A percentile compares a stretch with the other conserved stretches of the same genome.
Evolutionary conservation across 1,284 basidiomycete genomes (phyloP).

Genomic region (Cutaneotrichosporon mucoides): DNA sequence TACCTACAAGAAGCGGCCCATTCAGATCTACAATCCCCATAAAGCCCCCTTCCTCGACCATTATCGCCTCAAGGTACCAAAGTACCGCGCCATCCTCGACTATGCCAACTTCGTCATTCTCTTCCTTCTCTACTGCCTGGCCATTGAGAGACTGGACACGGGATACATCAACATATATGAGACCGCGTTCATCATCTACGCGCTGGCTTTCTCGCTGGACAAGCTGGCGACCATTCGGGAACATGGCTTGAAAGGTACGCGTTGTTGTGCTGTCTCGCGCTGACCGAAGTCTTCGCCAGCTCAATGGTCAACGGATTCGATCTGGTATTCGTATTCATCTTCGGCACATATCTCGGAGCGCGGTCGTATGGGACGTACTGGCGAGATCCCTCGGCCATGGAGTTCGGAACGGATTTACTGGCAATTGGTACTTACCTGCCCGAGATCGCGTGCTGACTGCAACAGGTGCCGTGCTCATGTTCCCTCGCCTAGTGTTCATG

Average conservation of each 20-base stretch:
- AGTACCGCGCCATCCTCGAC: slow-evolving; percentile 81
- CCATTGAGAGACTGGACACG: slow-evolving; percentile 67
- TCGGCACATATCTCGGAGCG: slow-evolving; percentile 66
- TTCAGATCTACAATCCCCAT: slow-evolving; percentile 91
- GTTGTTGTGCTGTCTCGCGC: neutral
- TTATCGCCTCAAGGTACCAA: slow-evolving; percentile 88
- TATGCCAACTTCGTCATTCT: slow-evolving; percentile 77
- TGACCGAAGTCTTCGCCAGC: slow-evolving; percentile 40
- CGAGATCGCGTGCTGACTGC: slow-evolving; percentile 44
- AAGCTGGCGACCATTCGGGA: slow-evolving; percentile 92
- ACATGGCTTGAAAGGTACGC: slow-evolving; percentile 67
- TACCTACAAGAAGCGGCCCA: slow-evolving; percentile 88
- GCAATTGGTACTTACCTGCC: no score
- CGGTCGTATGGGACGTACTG: slow-evolving; percentile 65
- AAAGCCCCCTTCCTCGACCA: slow-evolving; percentile 88
- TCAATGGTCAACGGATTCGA: slow-evolving; percentile 71
- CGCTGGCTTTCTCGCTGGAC: slow-evolving; percentile 79
- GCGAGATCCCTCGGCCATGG: slow-evolving; percentile 58
- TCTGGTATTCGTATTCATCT: slow-evolving; percentile 68
- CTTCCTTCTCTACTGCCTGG: slow-evolving; percentile 76
- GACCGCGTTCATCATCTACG: slow-evolving; percentile 73
- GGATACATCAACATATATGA: slow-evolving; percentile 64
- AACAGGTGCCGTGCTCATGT: slow-evolving; percentile 73
- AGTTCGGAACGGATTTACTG: slow-evolving; percentile 41
- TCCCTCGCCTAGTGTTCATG: slow-evolving; percentile 82